Percentiles rank a stretch among this genome's conserved stretches.
Evolutionary conservation across 352 stramenopile species (phyloP).

Genomic region (Globisporangium parvum): DNA sequence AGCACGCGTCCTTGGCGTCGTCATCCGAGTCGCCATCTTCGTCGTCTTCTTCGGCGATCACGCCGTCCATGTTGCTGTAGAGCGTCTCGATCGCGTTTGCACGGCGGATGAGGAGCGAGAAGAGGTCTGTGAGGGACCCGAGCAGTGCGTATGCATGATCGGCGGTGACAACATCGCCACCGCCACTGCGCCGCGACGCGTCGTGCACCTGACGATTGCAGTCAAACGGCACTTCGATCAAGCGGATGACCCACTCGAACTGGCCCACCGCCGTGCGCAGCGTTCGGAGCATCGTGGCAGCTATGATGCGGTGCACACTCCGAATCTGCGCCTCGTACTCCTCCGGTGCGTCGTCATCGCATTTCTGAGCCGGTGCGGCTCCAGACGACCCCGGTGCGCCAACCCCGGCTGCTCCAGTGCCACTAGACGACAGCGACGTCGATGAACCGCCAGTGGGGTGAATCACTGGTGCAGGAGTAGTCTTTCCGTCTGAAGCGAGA

Average conservation of each 20-base stretch:
- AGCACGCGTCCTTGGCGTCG: constrained; percentile 18
- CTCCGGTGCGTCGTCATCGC: constrained; percentile 1
- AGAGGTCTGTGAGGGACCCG: constrained; percentile 35
- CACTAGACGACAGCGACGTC: too few relatives aligned
- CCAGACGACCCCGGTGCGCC: not conserved
- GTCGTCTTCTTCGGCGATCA: constrained; percentile 18
- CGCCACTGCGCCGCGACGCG: not conserved
- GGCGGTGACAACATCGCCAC: constrained; percentile 5
- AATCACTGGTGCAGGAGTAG: too few relatives aligned
- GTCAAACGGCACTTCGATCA: constrained; percentile 36
- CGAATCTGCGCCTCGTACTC: constrained; percentile 25
- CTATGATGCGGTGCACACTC: constrained; percentile 35
- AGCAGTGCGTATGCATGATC: constrained; percentile 51
- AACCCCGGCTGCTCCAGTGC: not conserved
- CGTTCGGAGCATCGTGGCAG: constrained; percentile 27
- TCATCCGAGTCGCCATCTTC: constrained; percentile 1
- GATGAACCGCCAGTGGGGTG: not conserved
- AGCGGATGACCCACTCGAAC: constrained; percentile 39
- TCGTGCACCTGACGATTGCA: not conserved
- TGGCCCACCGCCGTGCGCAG: constrained; percentile 46
- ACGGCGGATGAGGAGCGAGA: constrained; percentile 54
- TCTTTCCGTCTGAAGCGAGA: constrained; percentile 17
- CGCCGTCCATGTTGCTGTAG: constrained; percentile 12
- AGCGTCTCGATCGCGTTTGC: constrained; percentile 41
- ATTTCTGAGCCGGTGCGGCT: not conserved